Conservation (phyloP, 2,329 filamentous ascomycete species). For the Trichocomaceae sp. region DNA sequence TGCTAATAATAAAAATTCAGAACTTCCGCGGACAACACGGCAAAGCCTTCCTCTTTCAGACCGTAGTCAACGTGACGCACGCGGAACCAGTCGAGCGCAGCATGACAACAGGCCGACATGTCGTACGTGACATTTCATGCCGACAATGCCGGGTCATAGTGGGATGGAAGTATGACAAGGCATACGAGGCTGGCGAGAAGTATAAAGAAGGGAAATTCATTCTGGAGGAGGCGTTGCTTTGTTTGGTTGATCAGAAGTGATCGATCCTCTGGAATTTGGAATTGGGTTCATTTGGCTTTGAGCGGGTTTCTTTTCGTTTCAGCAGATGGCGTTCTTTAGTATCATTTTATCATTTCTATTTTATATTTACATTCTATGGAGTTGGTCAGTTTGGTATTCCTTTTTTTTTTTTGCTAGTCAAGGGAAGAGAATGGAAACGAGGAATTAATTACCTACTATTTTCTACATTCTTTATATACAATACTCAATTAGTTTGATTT, state of each 20-base stretch:
- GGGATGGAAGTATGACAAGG: slow-evolving; percentile 99
- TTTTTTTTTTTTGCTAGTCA: neutral
- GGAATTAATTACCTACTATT: neutral
- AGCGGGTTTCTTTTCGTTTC: neutral
- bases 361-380: neutral
- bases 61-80: slow-evolving; percentile 80
- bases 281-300: neutral
- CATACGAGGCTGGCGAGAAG: slow-evolving; percentile 84
- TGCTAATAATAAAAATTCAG: slow-evolving; percentile 40
- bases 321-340: neutral
- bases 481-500: neutral
- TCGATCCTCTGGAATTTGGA: neutral
- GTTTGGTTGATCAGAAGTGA: slow-evolving; percentile 40
- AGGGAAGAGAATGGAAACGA: neutral
- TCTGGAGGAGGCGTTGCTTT: slow-evolving; percentile 82
- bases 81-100: slow-evolving; percentile 83
- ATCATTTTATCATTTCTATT: neutral
- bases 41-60: slow-evolving; percentile 94
- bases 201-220: slow-evolving; percentile 99
- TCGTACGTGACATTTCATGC: slow-evolving; percentile 90
- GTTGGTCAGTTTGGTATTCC: neutral
- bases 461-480: neutral
- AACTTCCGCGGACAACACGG: slow-evolving; percentile 98
- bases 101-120: slow-evolving; percentile 94
- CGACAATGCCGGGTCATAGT: slow-evolving; percentile 86